A percentile compares a stretch with the other conserved stretches of the same genome.
phyloP scores from a whole-genome alignment of 2,329 filamentous ascomycete species.

The Graphilbum fragrans region DNA sequence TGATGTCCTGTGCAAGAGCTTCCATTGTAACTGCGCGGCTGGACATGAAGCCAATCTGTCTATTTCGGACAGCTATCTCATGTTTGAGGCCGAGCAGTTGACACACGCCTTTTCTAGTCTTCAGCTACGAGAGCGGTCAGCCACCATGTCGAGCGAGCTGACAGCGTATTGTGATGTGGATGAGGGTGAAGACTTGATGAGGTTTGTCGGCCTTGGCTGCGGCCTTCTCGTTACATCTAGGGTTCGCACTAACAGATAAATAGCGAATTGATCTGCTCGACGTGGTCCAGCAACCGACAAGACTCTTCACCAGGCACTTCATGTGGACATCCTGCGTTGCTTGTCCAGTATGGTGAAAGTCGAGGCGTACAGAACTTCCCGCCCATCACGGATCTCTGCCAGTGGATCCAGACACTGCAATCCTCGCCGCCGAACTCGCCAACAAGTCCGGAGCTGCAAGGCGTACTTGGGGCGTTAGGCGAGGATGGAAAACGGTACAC shows the following conservation, averaged over 20 bases:
- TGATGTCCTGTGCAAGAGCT: slow-evolving; percentile 8
- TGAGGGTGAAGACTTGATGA: slow-evolving; percentile 4
- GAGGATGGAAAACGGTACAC: slow-evolving; percentile 7
- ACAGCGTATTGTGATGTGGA: slow-evolving; percentile 6
- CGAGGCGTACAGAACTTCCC: slow-evolving; percentile 7
- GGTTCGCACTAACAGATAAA: too few relatives aligned
- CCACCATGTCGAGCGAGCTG: slow-evolving; percentile 5
- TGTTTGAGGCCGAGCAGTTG: slow-evolving; percentile 6
- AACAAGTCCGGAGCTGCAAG: slow-evolving; percentile 3
- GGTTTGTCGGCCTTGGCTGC: too few relatives aligned
- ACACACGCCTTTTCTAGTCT: slow-evolving; percentile 2
- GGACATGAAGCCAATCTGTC: slow-evolving; percentile 10
- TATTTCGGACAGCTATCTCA: slow-evolving; percentile 8
- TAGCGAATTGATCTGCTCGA: slow-evolving; percentile 7
- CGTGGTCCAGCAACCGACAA: slow-evolving; percentile 5
- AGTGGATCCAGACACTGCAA: slow-evolving; percentile 7
- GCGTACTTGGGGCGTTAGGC: slow-evolving; percentile 7
- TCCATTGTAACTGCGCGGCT: slow-evolving; percentile 6
- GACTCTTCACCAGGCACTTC: slow-evolving; percentile 3
- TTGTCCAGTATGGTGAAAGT: slow-evolving; percentile 10
- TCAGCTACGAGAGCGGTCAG: slow-evolving; percentile 2
- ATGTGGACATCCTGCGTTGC: slow-evolving; percentile 6
- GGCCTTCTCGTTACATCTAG: too few relatives aligned
- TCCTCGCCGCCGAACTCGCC: slow-evolving; percentile 8
- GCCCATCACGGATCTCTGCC: slow-evolving; percentile 9